A percentile compares a stretch with the other conserved stretches of the same genome.
These are phyloP conservation scores for Lablab purpureus DNA, from an alignment of 306 rosid genomes.

Conservation along the genomic window DNA sequence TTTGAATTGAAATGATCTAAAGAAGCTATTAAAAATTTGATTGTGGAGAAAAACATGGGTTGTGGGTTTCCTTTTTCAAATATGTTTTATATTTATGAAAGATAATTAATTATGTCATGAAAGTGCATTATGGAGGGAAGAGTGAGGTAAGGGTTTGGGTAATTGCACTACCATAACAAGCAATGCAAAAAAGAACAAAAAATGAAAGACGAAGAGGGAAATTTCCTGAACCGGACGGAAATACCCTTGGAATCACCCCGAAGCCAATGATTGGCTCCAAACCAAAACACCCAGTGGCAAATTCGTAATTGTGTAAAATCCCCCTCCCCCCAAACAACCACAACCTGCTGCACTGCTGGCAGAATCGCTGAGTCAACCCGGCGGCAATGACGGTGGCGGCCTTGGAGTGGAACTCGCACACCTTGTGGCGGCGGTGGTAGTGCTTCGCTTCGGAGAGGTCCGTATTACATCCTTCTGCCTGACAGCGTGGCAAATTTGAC, in stretches of 20 bases:
- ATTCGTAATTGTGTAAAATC: conserved; percentile 14
- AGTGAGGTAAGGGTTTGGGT: background rate
- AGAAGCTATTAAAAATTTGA: background rate
- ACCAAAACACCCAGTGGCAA: conserved; percentile 31
- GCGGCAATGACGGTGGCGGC: conserved; percentile 78
- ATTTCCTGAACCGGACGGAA: conserved; percentile 46
- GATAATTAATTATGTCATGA: background rate
- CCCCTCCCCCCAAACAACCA: background rate
- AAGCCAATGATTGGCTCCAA: conserved; percentile 28
- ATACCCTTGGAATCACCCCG: conserved; percentile 52
- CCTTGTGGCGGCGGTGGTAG: conserved; percentile 92
- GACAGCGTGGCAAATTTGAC: conserved; percentile 64
- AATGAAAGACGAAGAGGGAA: background rate
- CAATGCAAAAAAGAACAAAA: background rate
- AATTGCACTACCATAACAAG: conserved; percentile 14
- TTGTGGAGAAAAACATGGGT: background rate
- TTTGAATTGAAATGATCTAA: background rate
- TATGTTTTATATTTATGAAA: background rate
- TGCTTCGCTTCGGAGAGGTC: conserved; percentile 78
- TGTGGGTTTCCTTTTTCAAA: too few relatives aligned
- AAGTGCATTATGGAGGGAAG: background rate
- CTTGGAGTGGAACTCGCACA: conserved; percentile 88
- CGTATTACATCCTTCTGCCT: conserved; percentile 80
- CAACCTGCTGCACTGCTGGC: conserved; percentile 96
- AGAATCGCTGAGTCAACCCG: conserved; percentile 92